Base-by-base conservation (phyloP, 75 land plant species). In the Selaginella tamariscina region DNA sequence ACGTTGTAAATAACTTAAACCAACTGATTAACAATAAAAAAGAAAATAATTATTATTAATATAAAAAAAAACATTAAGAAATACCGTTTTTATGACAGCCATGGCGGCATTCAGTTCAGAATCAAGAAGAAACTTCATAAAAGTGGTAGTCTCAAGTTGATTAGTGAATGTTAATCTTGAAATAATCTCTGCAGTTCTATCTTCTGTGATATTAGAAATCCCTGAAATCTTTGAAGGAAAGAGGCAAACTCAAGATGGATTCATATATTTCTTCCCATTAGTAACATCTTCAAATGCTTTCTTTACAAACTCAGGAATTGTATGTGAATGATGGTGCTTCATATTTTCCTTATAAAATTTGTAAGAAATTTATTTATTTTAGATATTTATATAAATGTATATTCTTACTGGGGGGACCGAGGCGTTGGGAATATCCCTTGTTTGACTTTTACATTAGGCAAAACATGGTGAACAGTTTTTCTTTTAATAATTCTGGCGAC, bases 251-350 rank as follows among this genome's bases (percentile, higher is more conserved):
- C 66, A 71, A 22, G 44, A 22, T 24, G 72, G 72, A 73, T 56
- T 70, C 59, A 73, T 67, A 5, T 23, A 68, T 18, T 30, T 29
- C 54, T 68, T 68, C 18, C 75, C 75, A 24, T 44, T 56, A 32
- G 72, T n/a, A 56, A 72, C 75, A 21, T 68, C 71, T 30, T 67
- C 24, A 20, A 73, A 73, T 59, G 56, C 54, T 1, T 21, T 11
- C 33, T 68, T 73, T 22, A 68, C 75, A 31, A 56, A 26, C 33
- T 69, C 73, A 23, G 75, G 75, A n/a, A n/a, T n/a, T n/a, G n/a
- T n/a, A n/a, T n/a, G n/a, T n/a, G n/a, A n/a, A n/a, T n/a, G n/a
- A n/a, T n/a, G n/a, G n/a, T n/a, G n/a, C n/a, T n/a, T n/a, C n/a
- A 22, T n/a, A n/a, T n/a, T n/a, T n/a, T n/a, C n/a, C n/a, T n/a